Conservation (phyloP, 1,139 yeast species). For the Tardiomyces depauwii region DNA sequence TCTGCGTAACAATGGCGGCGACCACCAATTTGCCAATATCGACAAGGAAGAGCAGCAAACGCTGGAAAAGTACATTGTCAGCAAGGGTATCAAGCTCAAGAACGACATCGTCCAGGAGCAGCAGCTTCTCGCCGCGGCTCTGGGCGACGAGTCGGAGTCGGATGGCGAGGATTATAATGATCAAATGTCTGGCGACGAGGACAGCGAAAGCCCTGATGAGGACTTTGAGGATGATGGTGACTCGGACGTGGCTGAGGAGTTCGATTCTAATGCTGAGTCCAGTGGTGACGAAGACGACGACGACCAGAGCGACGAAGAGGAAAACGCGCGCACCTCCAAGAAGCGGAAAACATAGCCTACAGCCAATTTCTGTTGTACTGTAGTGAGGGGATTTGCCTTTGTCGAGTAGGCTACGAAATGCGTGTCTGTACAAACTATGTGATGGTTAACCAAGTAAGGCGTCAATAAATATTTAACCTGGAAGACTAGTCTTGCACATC, state of each 20-base stretch:
- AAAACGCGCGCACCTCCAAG: not conserved
- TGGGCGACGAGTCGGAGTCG: constrained; percentile 60
- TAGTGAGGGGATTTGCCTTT: too few species aligned
- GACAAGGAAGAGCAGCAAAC: constrained; percentile 81
- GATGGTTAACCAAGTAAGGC: too few species aligned
- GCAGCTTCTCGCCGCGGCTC: constrained; percentile 63
- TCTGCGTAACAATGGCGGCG: constrained; percentile 52
- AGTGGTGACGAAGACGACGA: not conserved
- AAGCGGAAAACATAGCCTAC: not conserved
- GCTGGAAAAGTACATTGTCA: constrained; percentile 63
- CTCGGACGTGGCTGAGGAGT: constrained; percentile 79
- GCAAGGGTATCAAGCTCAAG: constrained; percentile 69
- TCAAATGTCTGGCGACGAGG: constrained; percentile 39
- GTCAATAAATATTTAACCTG: too few species aligned
- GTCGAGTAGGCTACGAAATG: too few species aligned
- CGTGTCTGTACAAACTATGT: too few species aligned
- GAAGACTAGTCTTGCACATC: too few species aligned
- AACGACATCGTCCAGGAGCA: constrained; percentile 87
- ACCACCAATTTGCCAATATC: constrained; percentile 81
- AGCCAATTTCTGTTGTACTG: too few species aligned
- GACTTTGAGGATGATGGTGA: constrained; percentile 54
- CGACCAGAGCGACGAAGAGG: not conserved
- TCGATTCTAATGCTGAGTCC: constrained; percentile 54
- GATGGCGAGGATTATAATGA: constrained; percentile 34
- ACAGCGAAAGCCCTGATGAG: constrained; percentile 41